These are phyloP conservation scores for Phialocephala sp. DNA, from an alignment of 2,329 filamentous ascomycete species.

Conservation along the genomic window DNA sequence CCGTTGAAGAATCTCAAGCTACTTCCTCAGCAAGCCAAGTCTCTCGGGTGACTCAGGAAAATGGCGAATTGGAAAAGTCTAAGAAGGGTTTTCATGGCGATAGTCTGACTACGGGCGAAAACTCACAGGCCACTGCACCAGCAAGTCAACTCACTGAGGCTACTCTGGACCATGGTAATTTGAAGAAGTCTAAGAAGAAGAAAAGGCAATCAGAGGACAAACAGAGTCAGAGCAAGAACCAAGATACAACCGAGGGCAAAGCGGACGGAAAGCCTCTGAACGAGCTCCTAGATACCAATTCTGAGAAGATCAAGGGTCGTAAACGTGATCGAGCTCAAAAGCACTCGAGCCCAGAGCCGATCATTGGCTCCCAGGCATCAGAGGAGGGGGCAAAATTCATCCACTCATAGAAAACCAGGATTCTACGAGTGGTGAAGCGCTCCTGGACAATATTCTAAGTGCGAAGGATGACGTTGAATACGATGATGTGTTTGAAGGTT, in stretches of 20 bases:
- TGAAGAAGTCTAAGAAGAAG: neutral
- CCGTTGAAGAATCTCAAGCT: neutral
- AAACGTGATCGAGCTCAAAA: constrained; percentile 22
- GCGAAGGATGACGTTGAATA: neutral
- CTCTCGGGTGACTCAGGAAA: neutral
- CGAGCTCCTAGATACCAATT: constrained; percentile 27
- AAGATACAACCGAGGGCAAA: neutral
- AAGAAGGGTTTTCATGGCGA: neutral
- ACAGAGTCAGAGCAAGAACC: neutral
- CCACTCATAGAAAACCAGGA: constrained; percentile 46
- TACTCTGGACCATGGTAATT: neutral
- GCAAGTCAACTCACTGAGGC: neutral
- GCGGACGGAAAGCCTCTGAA: constrained; percentile 21
- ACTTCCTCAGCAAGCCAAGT: neutral
- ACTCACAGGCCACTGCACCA: neutral
- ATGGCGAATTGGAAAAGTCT: neutral
- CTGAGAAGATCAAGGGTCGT: constrained; percentile 22
- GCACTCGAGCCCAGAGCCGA: neutral
- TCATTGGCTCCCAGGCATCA: constrained; percentile 18
- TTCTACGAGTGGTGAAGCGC: constrained; percentile 42
- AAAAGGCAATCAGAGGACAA: neutral
- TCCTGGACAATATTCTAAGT: constrained; percentile 37
- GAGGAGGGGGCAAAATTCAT: constrained; percentile 39
- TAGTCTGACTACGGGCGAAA: neutral
- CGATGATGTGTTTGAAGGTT: neutral